Conservation (phyloP, 129 eudicot species). For the Calendula officinalis region DNA sequence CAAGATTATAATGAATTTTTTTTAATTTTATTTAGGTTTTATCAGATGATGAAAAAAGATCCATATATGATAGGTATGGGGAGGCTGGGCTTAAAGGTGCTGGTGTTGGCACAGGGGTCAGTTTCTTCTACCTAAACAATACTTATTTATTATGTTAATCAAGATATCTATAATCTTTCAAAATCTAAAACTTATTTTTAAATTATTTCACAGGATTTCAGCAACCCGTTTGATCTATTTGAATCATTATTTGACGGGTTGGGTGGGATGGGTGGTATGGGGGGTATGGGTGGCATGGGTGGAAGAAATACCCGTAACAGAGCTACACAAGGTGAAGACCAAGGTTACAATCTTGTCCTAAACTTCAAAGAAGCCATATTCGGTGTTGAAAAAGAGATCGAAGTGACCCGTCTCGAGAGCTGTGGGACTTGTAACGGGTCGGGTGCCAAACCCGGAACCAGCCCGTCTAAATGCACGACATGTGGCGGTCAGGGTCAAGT, state of each 20-base stretch:
- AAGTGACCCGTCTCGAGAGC: slow-evolving; percentile 69
- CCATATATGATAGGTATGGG: slow-evolving; percentile 91
- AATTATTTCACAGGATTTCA: slow-evolving; percentile 63
- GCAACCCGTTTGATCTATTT: slow-evolving; percentile 84
- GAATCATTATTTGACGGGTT: slow-evolving; percentile 74
- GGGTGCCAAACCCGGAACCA: slow-evolving; percentile 85
- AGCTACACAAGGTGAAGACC: slow-evolving; percentile 88
- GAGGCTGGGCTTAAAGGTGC: slow-evolving; percentile 97
- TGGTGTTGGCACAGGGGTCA: slow-evolving; percentile 82
- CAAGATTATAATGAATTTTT: slow-evolving; percentile 20
- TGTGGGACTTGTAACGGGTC: slow-evolving; percentile 85
- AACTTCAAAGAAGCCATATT: slow-evolving; percentile 91
- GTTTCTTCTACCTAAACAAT: slow-evolving; percentile 25
- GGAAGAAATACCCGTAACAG: slow-evolving; percentile 64
- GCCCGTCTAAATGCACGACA: slow-evolving; percentile 56
- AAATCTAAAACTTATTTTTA: background rate
- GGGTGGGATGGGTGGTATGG: slow-evolving; percentile 92
- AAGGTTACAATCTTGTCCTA: slow-evolving; percentile 60
- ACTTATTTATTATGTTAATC: background rate
- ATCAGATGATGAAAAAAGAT: slow-evolving; percentile 96
- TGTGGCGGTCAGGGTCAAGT: slow-evolving; percentile 97
- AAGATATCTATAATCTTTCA: background rate
- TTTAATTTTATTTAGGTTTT: slow-evolving; percentile 53
- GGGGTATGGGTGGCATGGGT: slow-evolving; percentile 56
- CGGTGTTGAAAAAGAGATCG: slow-evolving; percentile 88